Conservation (phyloP, 2,329 filamentous ascomycete species). For the Aspergillus novofumigatus region DNA sequence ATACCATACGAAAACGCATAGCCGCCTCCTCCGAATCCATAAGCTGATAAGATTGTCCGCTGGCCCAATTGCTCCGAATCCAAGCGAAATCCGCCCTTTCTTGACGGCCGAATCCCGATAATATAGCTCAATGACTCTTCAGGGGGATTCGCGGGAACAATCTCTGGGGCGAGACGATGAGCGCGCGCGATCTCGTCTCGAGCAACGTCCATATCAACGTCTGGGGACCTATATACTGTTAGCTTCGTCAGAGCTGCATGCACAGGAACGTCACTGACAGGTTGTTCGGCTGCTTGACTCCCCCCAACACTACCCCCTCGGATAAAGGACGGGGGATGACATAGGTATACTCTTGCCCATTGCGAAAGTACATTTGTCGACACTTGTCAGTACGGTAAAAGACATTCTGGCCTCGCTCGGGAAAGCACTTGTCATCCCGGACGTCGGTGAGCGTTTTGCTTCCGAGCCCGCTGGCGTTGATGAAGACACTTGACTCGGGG, state of each 20-base stretch:
- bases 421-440: slow-evolving; percentile 31
- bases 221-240: slow-evolving; percentile 23
- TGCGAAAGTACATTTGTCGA: slow-evolving; percentile 32
- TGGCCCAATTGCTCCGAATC: slow-evolving; percentile 25
- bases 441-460: slow-evolving; percentile 34
- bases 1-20: slow-evolving; percentile 38
- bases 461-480: slow-evolving; percentile 38
- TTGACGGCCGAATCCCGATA: slow-evolving; percentile 34
- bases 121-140: slow-evolving; percentile 29
- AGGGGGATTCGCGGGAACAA: slow-evolving; percentile 30
- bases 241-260: not conserved
- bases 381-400: slow-evolving; percentile 30
- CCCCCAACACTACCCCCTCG: slow-evolving; percentile 31
- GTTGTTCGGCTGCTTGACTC: slow-evolving; percentile 31
- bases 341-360: slow-evolving; percentile 37
- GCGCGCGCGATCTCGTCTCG: slow-evolving; percentile 38
- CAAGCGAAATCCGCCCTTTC: slow-evolving; percentile 33
- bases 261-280: slow-evolving; percentile 19
- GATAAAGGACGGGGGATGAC: slow-evolving; percentile 35
- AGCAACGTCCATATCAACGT: slow-evolving; percentile 34
- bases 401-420: slow-evolving; percentile 37
- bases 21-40: slow-evolving; percentile 37
- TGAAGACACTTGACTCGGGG: slow-evolving; percentile 33
- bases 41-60: slow-evolving; percentile 31
- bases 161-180: slow-evolving; percentile 33